phyloP scores from a whole-genome alignment of 371 early-diverging fungal species.

The Mucor irregularis region DNA sequence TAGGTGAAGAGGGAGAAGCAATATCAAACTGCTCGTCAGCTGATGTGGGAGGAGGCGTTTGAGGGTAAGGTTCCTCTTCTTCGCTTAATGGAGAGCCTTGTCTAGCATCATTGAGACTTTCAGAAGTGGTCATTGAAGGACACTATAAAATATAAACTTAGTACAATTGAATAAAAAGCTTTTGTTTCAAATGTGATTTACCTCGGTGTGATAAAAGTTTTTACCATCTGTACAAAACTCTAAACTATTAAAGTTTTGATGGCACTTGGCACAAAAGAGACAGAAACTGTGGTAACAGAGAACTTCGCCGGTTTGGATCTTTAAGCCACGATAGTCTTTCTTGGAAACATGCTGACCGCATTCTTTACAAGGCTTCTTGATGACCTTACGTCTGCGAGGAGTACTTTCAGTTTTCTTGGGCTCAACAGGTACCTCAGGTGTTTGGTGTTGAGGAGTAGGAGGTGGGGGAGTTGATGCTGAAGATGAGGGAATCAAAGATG shows the following conservation, averaged over 20 bases:
- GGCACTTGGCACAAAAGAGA: slow-evolving; percentile 22
- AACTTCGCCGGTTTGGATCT: slow-evolving; percentile 10
- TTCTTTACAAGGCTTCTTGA: slow-evolving; percentile 25
- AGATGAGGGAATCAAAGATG: too few relatives aligned
- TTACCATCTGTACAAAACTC: slow-evolving; percentile 48
- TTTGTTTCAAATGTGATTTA: slow-evolving; percentile 18
- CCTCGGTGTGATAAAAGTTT: slow-evolving; percentile 43
- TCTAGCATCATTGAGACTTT: neutral
- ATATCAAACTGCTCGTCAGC: slow-evolving; percentile 11
- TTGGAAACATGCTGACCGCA: slow-evolving; percentile 27
- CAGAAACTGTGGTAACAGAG: slow-evolving; percentile 20
- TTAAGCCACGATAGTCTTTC: slow-evolving; percentile 28
- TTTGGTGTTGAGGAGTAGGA: too few relatives aligned
- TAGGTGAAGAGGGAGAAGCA: neutral
- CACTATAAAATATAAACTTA: slow-evolving; percentile 3
- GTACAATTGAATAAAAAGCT: too few relatives aligned
- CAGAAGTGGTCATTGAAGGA: neutral
- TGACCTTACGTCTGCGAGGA: slow-evolving; percentile 7
- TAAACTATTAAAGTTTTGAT: slow-evolving; percentile 17
- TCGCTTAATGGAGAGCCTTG: slow-evolving; percentile 16
- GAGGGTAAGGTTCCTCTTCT: slow-evolving; percentile 22
- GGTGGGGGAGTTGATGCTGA: too few relatives aligned
- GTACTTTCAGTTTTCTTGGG: slow-evolving; percentile 6
- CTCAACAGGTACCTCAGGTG: neutral
- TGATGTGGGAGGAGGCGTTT: slow-evolving; percentile 15